These are phyloP conservation scores for Croton laevigatus DNA, from an alignment of 441 rosid genomes.

Conservation along the genomic window DNA sequence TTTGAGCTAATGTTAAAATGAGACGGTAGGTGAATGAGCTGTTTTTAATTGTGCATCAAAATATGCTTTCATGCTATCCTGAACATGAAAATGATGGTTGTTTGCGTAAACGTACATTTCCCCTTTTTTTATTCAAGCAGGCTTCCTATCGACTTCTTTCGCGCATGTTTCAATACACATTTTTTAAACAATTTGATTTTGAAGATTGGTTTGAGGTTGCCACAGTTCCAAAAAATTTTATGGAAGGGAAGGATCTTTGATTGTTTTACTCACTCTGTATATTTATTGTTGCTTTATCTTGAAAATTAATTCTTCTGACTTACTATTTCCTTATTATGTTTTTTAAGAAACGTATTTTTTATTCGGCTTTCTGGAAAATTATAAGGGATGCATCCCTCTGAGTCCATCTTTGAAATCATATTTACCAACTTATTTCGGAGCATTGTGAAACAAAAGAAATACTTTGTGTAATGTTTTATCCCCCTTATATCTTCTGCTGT, in stretches of 20 bases:
- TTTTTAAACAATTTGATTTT: background rate
- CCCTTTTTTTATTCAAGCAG: background rate
- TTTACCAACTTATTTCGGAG: background rate
- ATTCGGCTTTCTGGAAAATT: background rate
- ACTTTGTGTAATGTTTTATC: background rate
- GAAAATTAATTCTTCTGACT: background rate
- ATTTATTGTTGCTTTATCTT: background rate
- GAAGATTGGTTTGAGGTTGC: background rate
- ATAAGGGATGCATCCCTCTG: background rate
- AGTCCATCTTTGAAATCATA: slow-evolving; percentile 6
- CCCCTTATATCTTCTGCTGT: background rate
- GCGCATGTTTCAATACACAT: background rate
- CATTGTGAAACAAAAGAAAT: background rate
- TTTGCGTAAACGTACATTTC: background rate
- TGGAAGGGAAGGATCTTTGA: background rate
- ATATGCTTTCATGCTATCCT: background rate
- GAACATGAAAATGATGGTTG: background rate
- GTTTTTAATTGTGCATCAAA: background rate
- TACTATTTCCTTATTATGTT: background rate
- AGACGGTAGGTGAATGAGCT: background rate
- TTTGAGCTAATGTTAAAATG: background rate
- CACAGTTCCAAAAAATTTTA: background rate
- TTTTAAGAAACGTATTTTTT: background rate
- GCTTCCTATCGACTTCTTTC: background rate
- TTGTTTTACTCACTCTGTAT: background rate